Evolutionary conservation across 164 flowering plant genomes (phyloP).

Genomic region (Akebia trifoliata): DNA sequence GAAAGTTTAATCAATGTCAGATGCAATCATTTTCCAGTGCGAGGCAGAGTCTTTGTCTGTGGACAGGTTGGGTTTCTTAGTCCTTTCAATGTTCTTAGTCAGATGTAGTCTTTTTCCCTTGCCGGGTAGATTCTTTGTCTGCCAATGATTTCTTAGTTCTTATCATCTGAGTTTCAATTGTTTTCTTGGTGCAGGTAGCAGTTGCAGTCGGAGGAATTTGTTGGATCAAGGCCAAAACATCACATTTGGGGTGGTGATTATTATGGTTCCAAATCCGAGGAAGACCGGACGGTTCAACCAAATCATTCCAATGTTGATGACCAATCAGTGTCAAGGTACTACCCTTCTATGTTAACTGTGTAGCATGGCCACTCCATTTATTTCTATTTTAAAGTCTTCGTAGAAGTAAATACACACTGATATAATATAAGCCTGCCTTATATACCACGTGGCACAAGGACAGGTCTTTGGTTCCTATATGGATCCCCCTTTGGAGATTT

Average conservation of each 20-base stretch:
- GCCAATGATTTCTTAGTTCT: background rate
- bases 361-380: background rate
- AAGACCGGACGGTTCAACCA: constrained; percentile 22
- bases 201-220: constrained; percentile 67
- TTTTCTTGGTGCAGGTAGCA: constrained; percentile 57
- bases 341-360: background rate
- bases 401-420: background rate
- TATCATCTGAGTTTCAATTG: background rate
- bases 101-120: background rate
- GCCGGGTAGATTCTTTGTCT: background rate
- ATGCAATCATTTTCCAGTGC: constrained; percentile 89
- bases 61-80: constrained; percentile 79
- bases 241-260: constrained; percentile 71
- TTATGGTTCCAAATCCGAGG: constrained; percentile 62
- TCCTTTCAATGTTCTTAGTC: constrained; percentile 54
- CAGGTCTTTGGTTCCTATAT: too few species aligned
- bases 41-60: constrained; percentile 92
- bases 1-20: constrained; percentile 84
- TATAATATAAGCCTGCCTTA: too few species aligned
- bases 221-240: constrained; percentile 34
- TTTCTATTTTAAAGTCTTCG: background rate
- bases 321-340: constrained; percentile 23
- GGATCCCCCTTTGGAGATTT: too few species aligned
- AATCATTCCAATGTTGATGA: constrained; percentile 13
- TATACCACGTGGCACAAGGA: too few species aligned